These are phyloP conservation scores for Phialophora verrucosa DNA, from an alignment of 2,329 filamentous ascomycete genomes.

Conservation along the genomic window DNA sequence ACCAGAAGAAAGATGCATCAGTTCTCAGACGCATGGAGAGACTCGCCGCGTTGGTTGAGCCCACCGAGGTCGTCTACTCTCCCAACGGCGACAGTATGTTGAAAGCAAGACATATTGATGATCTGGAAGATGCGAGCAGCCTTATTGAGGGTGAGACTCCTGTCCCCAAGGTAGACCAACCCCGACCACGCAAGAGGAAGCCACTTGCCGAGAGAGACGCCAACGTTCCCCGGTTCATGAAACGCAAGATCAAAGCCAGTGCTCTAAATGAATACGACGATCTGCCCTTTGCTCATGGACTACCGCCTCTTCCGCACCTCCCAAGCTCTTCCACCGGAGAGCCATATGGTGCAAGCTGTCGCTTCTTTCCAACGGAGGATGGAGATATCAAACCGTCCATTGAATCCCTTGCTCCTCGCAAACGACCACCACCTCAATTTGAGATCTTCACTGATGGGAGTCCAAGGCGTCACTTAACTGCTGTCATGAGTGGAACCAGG, in stretches of 20 bases:
- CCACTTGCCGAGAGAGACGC: slow-evolving; percentile 44
- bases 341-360: slow-evolving; percentile 35
- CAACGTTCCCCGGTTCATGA: slow-evolving; percentile 44
- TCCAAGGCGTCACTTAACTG: slow-evolving; percentile 22
- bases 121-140: slow-evolving; percentile 55
- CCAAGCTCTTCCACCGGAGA: slow-evolving; percentile 37
- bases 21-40: slow-evolving; percentile 54
- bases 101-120: slow-evolving; percentile 54
- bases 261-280: slow-evolving; percentile 26
- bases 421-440: slow-evolving; percentile 42
- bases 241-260: slow-evolving; percentile 40
- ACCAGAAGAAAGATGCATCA: slow-evolving; percentile 58
- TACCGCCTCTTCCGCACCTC: slow-evolving; percentile 37
- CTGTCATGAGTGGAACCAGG: slow-evolving; percentile 13
- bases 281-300: slow-evolving; percentile 24
- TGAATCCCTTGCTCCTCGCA: slow-evolving; percentile 41
- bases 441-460: slow-evolving; percentile 48
- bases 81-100: slow-evolving; percentile 49
- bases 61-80: slow-evolving; percentile 56
- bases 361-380: slow-evolving; percentile 38
- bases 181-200: slow-evolving; percentile 43
- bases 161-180: slow-evolving; percentile 43
- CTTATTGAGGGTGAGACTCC: slow-evolving; percentile 54
- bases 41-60: slow-evolving; percentile 52
- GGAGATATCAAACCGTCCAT: slow-evolving; percentile 45